A percentile compares a stretch with the other conserved stretches of the same genome.
Evolutionary conservation across 768 basidiomycete species (phyloP).

Genomic region (Cystobasidiopsis lactophilus): DNA sequence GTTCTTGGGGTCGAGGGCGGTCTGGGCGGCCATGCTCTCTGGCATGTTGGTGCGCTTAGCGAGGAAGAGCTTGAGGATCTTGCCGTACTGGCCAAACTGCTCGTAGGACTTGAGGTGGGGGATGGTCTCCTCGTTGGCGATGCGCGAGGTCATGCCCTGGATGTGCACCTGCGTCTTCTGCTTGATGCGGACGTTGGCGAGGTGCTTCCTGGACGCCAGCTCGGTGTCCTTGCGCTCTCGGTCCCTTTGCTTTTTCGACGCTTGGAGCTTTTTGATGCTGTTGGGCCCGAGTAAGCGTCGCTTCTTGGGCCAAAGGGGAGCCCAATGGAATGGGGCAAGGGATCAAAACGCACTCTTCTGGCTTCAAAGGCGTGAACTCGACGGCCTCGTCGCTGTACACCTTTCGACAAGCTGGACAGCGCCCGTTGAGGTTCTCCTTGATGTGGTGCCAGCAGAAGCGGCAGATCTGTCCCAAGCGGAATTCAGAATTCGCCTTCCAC

Average conservation of each 20-base stretch:
- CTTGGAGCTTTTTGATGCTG: conserved; percentile 79
- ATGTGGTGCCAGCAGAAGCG: conserved; percentile 99
- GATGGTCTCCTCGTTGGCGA: conserved; percentile 89
- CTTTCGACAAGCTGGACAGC: conserved; percentile 87
- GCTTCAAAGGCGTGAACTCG: conserved; percentile 83
- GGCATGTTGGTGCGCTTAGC: conserved; percentile 66
- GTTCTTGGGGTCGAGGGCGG: conserved; percentile 21
- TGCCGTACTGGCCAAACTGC: conserved; percentile 96
- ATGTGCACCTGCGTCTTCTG: conserved; percentile 92
- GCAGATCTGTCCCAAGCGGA: conserved; percentile 52
- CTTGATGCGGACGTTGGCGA: conserved; percentile 86
- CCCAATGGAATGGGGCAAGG: conserved; percentile 6
- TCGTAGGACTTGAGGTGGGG: conserved; percentile 80
- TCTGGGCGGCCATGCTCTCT: conserved; percentile 38
- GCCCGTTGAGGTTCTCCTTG: conserved; percentile 80
- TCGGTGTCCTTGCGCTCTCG: conserved; percentile 91
- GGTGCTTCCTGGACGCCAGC: conserved; percentile 53
- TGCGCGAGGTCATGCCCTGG: conserved; percentile 76
- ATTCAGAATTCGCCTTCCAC: too few relatives aligned
- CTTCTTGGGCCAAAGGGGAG: too few relatives aligned
- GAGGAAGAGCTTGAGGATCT: conserved; percentile 82
- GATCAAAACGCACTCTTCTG: conserved; percentile 60
- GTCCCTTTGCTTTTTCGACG: conserved; percentile 77
- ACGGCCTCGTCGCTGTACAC: conserved; percentile 79
- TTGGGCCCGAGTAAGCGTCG: conserved; percentile 3